Percentiles rank a stretch among this genome's conserved stretches.
Evolutionary conservation across 192 early-diverging fungal species (phyloP).

Genomic region (Endogone sp.): DNA sequence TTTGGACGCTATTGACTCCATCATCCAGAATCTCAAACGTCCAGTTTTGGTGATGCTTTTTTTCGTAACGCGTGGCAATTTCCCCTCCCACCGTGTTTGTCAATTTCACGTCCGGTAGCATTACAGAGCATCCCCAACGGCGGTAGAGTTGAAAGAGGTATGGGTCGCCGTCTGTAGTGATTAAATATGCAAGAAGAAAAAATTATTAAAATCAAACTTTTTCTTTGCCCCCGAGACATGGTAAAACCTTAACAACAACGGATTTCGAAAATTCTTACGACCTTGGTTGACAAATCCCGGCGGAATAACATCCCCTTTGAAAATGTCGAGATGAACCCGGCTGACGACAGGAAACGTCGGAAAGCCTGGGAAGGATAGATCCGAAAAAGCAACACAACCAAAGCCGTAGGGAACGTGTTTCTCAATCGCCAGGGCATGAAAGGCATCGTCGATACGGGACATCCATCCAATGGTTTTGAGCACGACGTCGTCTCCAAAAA

Average conservation of each 20-base stretch:
- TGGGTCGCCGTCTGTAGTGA: conserved; percentile 3
- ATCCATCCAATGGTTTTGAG: conserved; percentile 4
- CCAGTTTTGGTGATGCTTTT: background rate
- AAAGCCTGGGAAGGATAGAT: conserved; percentile 2
- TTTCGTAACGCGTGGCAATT: background rate
- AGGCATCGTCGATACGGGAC: background rate
- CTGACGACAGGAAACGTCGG: conserved; percentile 8
- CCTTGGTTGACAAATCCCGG: conserved; percentile 5
- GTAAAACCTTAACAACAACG: too few species aligned
- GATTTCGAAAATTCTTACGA: too few species aligned
- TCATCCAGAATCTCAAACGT: background rate
- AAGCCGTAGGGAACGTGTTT: conserved; percentile 7
- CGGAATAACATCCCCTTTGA: conserved; percentile 2
- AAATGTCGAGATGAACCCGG: conserved; percentile 3
- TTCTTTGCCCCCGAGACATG: too few species aligned
- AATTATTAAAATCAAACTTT: too few species aligned
- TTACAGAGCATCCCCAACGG: conserved; percentile 1
- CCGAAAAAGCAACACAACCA: conserved; percentile 1
- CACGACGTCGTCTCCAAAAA: conserved; percentile 8
- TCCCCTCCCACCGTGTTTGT: background rate
- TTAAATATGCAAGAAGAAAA: too few species aligned
- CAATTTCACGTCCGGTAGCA: background rate
- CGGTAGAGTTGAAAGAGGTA: conserved; percentile 9
- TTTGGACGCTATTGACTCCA: background rate
- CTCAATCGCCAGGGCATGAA: background rate